Evolutionary conservation across 805 yeast genomes (phyloP), one percentile per base, ranked within the genome.

Genomic region (Lipomyces spencermartinsiae): DNA sequence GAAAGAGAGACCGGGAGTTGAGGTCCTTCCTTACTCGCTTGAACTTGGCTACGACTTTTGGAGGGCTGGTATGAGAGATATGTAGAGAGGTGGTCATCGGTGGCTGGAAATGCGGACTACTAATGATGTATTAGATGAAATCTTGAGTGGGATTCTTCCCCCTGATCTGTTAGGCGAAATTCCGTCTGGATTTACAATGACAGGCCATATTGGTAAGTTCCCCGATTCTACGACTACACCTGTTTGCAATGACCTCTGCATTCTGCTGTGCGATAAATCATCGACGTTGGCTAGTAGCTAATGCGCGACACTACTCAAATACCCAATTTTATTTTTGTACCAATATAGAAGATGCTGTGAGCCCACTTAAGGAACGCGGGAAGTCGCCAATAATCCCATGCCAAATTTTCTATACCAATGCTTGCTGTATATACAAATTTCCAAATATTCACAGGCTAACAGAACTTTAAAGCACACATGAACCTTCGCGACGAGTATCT

Each of bases 131-230:
- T 19, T 39, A 73, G 99, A 96, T 65, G 97, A 95, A 73, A 89
- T 95, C 16, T 81, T 95, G 51, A 81, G 83, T 58, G 85, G 97
- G 0, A 85, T 93, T 2, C 78, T 95, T 58, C 99, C 99, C 0
- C 89, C 85, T 58, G 82, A 87, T 22, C 78, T 87, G 25, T 78
- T 86, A 6, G 88, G 85, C 55, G 97, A 92, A 65, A 82, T 89
- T 8, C 99, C 99, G 0, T 83, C 95, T 0, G 96, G 98, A 0
- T 95, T 91, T 77, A 91, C 98, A 0, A 87, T 88, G 49, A 96
- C 97, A 0, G 99, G 99, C 0, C 98, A 95, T 79, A 85, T 95
- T 66, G 72, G 72, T 69, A 63, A 51, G 71, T 37, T 3, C 10
- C 4, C 2, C 33, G 5, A 10, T 53, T 22, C 56, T 53, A 43